Evolutionary conservation across 176 grass and related monocot species (phyloP), one percentile per base, ranked within the genome.

Genomic region (Cenchrus americanus): DNA sequence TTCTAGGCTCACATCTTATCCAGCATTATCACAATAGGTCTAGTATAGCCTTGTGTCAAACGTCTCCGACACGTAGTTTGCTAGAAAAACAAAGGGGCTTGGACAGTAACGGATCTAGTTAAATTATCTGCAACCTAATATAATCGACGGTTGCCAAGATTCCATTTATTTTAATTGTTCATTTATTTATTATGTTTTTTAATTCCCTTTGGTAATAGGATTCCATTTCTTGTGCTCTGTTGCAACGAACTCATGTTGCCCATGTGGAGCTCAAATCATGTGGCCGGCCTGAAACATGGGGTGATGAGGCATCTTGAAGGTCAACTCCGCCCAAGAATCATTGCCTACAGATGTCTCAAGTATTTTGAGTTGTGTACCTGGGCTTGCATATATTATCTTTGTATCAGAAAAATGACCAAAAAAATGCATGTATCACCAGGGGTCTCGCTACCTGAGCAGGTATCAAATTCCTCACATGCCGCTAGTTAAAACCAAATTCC

Each of bases 251-350:
- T 88, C 81, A 52, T 52, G n/a, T 69, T 44, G 79, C 30, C 80
- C 75, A 82, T 86, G 79, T 86, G 84, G 61, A 75, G 80, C 80
- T 90, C 73, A 79, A 90, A 90, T 87, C 41, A 83, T 83, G 80
- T 26, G 61, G 68, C 79, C 73, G 61, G 51, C 67, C 27, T 85
- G 71, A 82, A 66, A 58, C 80, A 79, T 67, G 26, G 58, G 57
- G 54, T 86, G 59, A 79, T 53, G 59, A 77, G 48, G 57, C 82
- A 75, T 62, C 18, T 77, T 75, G 78, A 43, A 52, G 84, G 84
- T 90, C 88, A 86, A 83, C 79, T 62, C 74, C 83, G 55, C 62
- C 60, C 66, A 44, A 24, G 11, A 71, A 86, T 86, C 71, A 86
- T 89, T 82, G 73, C 54, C 84, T 49, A 74, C 27, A 23, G 19